Evolutionary conservation across 495 filamentous ascomycete genomes (phyloP), one percentile per base, ranked within the genome.

Genomic region (Melanomma pulvis-pyrius): DNA sequence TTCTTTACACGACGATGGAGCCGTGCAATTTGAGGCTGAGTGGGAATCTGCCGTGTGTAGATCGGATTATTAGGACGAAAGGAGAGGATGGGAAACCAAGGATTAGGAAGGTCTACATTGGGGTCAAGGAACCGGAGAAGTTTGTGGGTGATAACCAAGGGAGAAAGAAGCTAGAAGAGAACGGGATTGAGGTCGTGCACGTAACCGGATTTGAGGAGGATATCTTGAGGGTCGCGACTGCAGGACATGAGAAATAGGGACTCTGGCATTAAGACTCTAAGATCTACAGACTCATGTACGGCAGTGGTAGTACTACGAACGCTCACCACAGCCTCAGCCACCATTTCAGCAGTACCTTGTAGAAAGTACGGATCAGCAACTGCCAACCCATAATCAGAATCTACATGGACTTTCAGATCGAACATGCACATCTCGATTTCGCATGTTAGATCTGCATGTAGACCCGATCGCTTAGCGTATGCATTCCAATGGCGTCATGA

Each of bases 1-100:
- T 86, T 12, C 80, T 98, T 30, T 98, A 97, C 74, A 96, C 96
- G 0, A 97, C 92, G 0, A 90, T 98, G 80, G 94, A 98, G 78
- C 94, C 94, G 0, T 98, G 94, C 76, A 89, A 84, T 44, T 83
- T 89, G 66, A 80, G 94, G 51, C 75, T 94, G 29, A 92, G 87
- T 47, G 93, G 92, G 2, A 94, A 97, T 74, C 67, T 82, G 36
- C 86, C 92, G 0, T 98, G 94, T 71, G 89, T 90, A 12, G 86
- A 96, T 67, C 82, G 93, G 59, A 93, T 98, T 57, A 74, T 92
- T 56, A 76, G 79, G 44, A 85, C 89, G 21, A 71, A 56, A 24
- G 24, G 73, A 30, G 71, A 70, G 9, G 60, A 73, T 46, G 68
- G 75, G 7, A 71, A 65, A 6, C 74, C 71, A 4, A 82, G 82